A percentile compares a stretch with the other conserved stretches of the same genome.
phyloP scores from a whole-genome alignment of 108 stramenopile genomes.

The Nitzschia palea region DNA sequence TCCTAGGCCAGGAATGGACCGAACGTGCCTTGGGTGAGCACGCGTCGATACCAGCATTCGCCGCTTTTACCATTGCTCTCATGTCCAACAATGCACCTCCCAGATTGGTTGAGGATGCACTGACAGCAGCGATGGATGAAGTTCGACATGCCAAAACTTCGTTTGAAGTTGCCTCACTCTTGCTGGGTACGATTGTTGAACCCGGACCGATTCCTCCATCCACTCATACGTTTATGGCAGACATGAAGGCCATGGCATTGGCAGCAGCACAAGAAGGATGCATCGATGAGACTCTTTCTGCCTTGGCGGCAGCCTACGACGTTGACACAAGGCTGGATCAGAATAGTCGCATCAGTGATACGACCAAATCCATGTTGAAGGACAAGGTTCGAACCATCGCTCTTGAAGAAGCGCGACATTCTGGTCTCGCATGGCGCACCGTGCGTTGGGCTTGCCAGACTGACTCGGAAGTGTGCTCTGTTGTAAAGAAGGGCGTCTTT shows the following conservation, averaged over 20 bases:
- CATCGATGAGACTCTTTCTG: constrained; percentile 59
- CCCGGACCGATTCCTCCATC: constrained; percentile 53
- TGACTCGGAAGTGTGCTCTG: constrained; percentile 40
- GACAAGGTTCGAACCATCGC: constrained; percentile 49
- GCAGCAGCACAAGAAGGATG: constrained; percentile 60
- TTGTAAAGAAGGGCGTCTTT: constrained; percentile 35
- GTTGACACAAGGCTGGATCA: constrained; percentile 28
- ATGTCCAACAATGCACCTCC: constrained; percentile 65
- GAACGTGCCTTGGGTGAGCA: constrained; percentile 59
- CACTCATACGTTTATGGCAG: constrained; percentile 32
- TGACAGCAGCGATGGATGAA: constrained; percentile 58
- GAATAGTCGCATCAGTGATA: constrained; percentile 8
- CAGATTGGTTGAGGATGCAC: constrained; percentile 50
- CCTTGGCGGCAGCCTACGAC: constrained; percentile 48
- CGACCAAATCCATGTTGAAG: constrained; percentile 27
- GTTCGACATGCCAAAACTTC: constrained; percentile 53
- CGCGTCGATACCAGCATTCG: constrained; percentile 62
- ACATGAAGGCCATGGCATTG: constrained; percentile 52
- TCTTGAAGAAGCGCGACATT: constrained; percentile 52
- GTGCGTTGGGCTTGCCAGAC: constrained; percentile 48
- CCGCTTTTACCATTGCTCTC: constrained; percentile 60
- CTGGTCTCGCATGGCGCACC: constrained; percentile 64
- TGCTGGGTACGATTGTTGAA: constrained; percentile 41
- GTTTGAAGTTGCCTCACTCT: constrained; percentile 51
- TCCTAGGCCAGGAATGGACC: constrained; percentile 51